phyloP scores from a whole-genome alignment of 192 early-diverging fungal species.

The Powellomyces hirtus region DNA sequence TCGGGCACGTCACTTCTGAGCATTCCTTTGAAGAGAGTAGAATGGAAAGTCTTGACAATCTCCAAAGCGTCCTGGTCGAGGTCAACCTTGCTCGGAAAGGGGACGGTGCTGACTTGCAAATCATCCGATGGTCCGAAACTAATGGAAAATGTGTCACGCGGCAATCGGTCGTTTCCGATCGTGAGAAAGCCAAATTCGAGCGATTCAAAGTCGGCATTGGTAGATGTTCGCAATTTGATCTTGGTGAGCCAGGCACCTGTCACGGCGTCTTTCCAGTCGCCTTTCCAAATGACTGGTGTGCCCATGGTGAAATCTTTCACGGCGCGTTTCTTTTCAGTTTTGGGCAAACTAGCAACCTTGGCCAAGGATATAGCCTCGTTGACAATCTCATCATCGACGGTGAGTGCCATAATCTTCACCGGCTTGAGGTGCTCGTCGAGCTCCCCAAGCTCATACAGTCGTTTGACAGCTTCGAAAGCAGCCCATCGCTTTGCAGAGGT shows the following conservation, averaged over 20 bases:
- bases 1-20: conserved; percentile 16
- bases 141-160: neutral
- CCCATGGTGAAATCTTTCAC: conserved; percentile 6
- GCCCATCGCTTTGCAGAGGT: conserved; percentile 64
- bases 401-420: neutral
- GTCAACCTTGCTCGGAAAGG: neutral
- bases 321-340: neutral
- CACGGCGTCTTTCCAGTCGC: neutral
- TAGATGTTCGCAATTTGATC: neutral
- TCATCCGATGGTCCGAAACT: neutral
- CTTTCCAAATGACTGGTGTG: neutral
- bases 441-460: conserved; percentile 60
- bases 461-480: conserved; percentile 63
- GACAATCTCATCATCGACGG: conserved; percentile 3
- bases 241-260: conserved; percentile 2
- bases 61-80: neutral
- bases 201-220: neutral
- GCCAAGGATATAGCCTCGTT: conserved; percentile 1
- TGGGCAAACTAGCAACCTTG: neutral
- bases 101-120: neutral
- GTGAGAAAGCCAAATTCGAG: conserved; percentile 6
- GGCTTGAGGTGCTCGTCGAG: conserved; percentile 71
- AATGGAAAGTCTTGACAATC: conserved; percentile 16
- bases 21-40: conserved; percentile 17
- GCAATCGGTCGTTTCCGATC: neutral